phyloP scores from a whole-genome alignment of 2,329 filamentous ascomycete species.

The Aspergillaceae sp. region DNA sequence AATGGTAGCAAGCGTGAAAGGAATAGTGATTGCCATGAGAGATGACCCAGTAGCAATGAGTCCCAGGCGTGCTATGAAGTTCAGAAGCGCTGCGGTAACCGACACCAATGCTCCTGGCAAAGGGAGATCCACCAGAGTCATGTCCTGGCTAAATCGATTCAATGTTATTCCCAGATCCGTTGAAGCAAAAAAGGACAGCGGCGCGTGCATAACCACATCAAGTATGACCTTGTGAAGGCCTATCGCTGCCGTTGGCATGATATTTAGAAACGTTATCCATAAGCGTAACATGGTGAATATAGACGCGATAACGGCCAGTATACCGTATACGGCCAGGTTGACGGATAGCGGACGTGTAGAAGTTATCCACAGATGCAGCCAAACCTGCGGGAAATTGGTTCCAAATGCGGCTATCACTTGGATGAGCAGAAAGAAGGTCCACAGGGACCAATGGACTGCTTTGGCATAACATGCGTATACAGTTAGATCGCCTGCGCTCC shows the following conservation, averaged over 20 bases:
- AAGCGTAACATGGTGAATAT: no score
- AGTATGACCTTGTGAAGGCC: constrained; percentile 5
- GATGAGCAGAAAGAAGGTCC: background rate
- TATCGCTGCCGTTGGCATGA: constrained; percentile 3
- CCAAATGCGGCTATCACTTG: background rate
- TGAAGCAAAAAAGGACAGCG: constrained; percentile 8
- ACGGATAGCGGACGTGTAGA: background rate
- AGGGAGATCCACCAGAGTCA: constrained; percentile 15
- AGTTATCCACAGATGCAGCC: constrained; percentile 24
- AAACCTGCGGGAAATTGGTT: constrained; percentile 1
- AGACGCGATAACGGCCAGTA: no score
- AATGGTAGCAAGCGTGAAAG: constrained; percentile 33
- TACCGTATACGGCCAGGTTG: no score
- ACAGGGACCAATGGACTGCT: background rate
- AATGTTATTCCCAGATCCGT: constrained; percentile 7
- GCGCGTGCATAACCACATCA: constrained; percentile 7
- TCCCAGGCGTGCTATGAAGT: background rate
- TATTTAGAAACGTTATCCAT: background rate
- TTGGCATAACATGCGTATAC: constrained; percentile 4
- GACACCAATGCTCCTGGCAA: constrained; percentile 9
- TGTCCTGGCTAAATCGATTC: constrained; percentile 23
- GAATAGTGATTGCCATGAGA: constrained; percentile 28
- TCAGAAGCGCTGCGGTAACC: background rate
- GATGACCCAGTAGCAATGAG: constrained; percentile 28
- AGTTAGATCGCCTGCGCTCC: constrained; percentile 1